Conservation (phyloP, 306 rosid genomes). For the Purshia tridentata region DNA sequence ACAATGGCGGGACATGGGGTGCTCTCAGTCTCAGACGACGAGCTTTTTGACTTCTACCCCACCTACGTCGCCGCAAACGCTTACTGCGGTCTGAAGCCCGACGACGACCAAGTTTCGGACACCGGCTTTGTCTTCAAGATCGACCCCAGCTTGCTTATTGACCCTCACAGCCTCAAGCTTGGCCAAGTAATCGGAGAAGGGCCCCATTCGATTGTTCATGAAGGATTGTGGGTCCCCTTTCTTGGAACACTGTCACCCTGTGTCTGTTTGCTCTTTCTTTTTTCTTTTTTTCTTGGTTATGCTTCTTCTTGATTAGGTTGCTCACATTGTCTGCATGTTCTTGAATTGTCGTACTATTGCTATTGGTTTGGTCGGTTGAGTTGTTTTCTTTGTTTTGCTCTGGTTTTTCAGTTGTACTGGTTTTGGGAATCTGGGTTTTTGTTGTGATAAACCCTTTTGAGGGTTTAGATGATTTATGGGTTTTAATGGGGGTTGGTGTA, state of each 20-base stretch:
- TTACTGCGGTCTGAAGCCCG: slow-evolving; percentile 5
- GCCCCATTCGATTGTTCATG: slow-evolving; percentile 33
- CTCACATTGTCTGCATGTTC: slow-evolving; percentile 32
- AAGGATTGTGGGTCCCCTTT: slow-evolving; percentile 50
- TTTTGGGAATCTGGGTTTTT: background rate
- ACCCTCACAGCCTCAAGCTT: slow-evolving; percentile 22
- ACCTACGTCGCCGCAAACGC: background rate
- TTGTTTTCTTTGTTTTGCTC: background rate
- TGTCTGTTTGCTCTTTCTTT: background rate
- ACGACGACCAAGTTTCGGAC: background rate
- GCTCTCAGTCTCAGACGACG: slow-evolving; percentile 8
- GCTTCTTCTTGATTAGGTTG: slow-evolving; percentile 15
- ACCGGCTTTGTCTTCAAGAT: slow-evolving; percentile 37
- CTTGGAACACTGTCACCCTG: slow-evolving; percentile 1
- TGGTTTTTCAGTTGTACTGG: background rate
- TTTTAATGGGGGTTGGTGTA: background rate
- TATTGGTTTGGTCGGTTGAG: background rate
- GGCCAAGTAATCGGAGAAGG: slow-evolving; percentile 41
- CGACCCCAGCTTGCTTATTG: slow-evolving; percentile 38
- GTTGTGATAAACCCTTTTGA: slow-evolving; percentile 13
- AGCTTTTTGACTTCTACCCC: slow-evolving; percentile 1
- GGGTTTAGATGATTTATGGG: slow-evolving; percentile 9
- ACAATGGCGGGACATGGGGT: slow-evolving; percentile 31
- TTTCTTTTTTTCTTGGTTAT: background rate
- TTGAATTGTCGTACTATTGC: slow-evolving; percentile 7